Conservation (phyloP, 345 rosid species). For the Gossypium rotundifolium region DNA sequence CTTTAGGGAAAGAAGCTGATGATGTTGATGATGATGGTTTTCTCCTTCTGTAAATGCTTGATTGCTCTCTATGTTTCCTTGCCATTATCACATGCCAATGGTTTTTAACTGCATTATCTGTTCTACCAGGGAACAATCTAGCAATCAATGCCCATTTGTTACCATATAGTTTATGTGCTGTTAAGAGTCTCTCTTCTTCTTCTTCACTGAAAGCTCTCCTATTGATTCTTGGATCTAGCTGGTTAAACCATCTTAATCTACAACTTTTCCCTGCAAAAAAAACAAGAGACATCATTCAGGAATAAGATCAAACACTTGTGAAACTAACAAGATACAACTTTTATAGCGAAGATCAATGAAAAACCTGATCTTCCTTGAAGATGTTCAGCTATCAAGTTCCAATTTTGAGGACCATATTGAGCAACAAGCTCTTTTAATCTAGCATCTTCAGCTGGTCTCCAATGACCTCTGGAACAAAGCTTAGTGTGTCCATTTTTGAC, state of each 20-base stretch:
- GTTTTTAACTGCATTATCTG: slow-evolving; percentile 93
- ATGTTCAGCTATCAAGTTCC: slow-evolving; percentile 88
- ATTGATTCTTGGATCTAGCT: slow-evolving; percentile 85
- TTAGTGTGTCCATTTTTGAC: slow-evolving; percentile 34
- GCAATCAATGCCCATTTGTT: slow-evolving; percentile 96
- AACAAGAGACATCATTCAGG: not conserved
- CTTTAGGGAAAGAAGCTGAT: not conserved
- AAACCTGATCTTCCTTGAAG: slow-evolving; percentile 93
- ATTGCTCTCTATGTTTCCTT: slow-evolving; percentile 70
- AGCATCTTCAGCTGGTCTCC: slow-evolving; percentile 90
- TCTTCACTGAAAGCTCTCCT: slow-evolving; percentile 68
- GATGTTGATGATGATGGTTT: slow-evolving; percentile 18
- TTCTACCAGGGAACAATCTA: slow-evolving; percentile 77
- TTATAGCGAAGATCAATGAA: too few species aligned
- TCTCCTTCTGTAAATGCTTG: slow-evolving; percentile 41
- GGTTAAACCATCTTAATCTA: slow-evolving; percentile 93
- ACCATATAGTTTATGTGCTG: slow-evolving; percentile 67
- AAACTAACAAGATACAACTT: not conserved
- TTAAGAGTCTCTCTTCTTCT: slow-evolving; percentile 74
- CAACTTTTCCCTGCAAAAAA: slow-evolving; percentile 78
- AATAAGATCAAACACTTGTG: not conserved
- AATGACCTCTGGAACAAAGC: slow-evolving; percentile 74
- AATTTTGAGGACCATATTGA: slow-evolving; percentile 86
- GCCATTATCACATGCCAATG: slow-evolving; percentile 99
- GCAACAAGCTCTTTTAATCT: slow-evolving; percentile 76